Base-by-base conservation (phyloP, 1,284 basidiomycete species). In the Blastosporella zonata region DNA sequence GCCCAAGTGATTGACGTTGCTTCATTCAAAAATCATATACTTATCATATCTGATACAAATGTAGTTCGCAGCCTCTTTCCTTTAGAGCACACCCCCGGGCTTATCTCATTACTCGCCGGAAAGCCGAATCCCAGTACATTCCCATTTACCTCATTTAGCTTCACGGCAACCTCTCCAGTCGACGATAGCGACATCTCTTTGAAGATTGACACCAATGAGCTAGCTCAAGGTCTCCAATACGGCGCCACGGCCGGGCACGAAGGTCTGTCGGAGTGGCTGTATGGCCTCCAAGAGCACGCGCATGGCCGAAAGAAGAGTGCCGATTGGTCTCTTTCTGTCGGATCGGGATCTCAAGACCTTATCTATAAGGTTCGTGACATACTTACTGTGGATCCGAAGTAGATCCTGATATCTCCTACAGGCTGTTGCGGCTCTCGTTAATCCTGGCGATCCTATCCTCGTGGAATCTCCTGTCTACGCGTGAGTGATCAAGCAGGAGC, bases 391-490 rank as follows among this genome's bases (percentile, higher is more conserved):
- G 20, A 6, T 10, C 28, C 23, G 21, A 27, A n/a, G 28, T 9
- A 9, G 17, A 37, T 37, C 39, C 25, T 17, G 17, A 49, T 43
- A 17, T 38, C 21, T 28, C 43, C 25, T 39, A 13, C 43, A 82
- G 81, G 75, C 79, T 27, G 66, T 79, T 15, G 59, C 66, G 9
- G 71, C 78, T 6, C 62, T 95, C 37, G 69, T 93, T 21, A 85
- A 93, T 62, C 80, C 78, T 1, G 91, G 90, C 5, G 93, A 97
- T 64, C 64, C 84, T 8, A 73, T 95, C 34, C 72, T 96, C 28
- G 76, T 94, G 31, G 93, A 96, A 64, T 79, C 82, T 4, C 93
- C 93, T 0, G 82, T 85, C n/a, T 96, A 95, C 64, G 81, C 88
- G 83, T 87, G 56, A 62, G 81, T 56, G 33, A 9, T 27, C 18